Conservation (phyloP, 139 green algal species). For the Cymbomonas tetramitiformis region DNA sequence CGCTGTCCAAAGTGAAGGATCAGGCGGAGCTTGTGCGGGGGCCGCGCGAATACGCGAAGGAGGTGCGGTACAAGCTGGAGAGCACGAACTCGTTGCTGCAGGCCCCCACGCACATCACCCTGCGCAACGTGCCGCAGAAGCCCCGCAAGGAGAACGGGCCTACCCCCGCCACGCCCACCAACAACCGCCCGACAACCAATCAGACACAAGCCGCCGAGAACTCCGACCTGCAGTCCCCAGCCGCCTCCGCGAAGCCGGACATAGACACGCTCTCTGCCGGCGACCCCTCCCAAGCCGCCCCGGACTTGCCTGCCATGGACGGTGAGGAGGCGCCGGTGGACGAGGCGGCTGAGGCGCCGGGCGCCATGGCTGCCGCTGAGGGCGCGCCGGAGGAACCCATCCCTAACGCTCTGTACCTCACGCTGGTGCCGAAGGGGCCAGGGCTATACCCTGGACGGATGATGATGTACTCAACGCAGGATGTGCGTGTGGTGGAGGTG, state of each 20-base stretch:
- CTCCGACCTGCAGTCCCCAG: too few relatives aligned
- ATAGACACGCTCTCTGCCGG: too few relatives aligned
- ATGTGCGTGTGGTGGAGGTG: constrained; percentile 50
- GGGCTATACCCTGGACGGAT: constrained; percentile 51
- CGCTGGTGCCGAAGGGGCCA: constrained; percentile 32
- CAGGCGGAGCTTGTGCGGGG: constrained; percentile 28
- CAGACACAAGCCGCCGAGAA: too few relatives aligned
- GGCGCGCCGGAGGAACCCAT: too few relatives aligned
- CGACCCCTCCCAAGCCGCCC: too few relatives aligned
- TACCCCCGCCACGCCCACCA: too few relatives aligned
- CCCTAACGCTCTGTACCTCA: constrained; percentile 34
- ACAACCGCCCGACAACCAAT: too few relatives aligned
- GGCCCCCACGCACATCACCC: background rate
- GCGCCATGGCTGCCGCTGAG: too few relatives aligned
- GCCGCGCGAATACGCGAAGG: background rate
- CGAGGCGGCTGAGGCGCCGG: too few relatives aligned
- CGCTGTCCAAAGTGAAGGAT: constrained; percentile 44
- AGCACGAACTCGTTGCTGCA: background rate
- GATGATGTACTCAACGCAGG: constrained; percentile 34
- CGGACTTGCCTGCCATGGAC: too few relatives aligned
- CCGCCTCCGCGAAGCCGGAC: too few relatives aligned
- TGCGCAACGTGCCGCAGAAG: background rate
- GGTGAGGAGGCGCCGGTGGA: too few relatives aligned
- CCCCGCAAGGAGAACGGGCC: background rate
- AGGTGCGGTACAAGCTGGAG: background rate